Conservation (phyloP, 306 rosid species). For the Gynostemma pentaphyllum region DNA sequence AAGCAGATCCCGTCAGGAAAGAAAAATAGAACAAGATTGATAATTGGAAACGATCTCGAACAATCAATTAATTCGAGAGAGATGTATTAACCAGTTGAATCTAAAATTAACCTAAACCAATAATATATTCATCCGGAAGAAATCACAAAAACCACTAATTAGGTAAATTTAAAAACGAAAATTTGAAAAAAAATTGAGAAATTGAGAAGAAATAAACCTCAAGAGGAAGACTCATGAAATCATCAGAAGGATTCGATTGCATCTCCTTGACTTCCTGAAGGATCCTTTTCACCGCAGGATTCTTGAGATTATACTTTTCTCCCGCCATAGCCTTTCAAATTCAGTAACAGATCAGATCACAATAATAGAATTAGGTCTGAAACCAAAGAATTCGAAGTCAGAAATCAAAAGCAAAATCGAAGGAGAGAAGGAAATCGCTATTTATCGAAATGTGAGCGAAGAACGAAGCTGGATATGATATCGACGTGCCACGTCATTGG, state of each 20-base stretch:
- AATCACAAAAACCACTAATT: background rate
- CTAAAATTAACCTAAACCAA: background rate
- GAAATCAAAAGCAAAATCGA: background rate
- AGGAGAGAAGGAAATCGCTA: background rate
- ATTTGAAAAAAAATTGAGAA: background rate
- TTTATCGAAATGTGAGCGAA: background rate
- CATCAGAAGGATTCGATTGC: slow-evolving; percentile 88
- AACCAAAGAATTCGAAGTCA: background rate
- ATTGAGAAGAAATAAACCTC: slow-evolving; percentile 35
- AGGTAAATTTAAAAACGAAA: background rate
- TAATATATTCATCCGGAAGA: background rate
- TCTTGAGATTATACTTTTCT: slow-evolving; percentile 75
- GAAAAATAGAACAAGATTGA: background rate
- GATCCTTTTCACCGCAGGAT: slow-evolving; percentile 89
- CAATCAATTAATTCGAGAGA: background rate
- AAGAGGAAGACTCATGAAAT: slow-evolving; percentile 92
- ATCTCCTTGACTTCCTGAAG: slow-evolving; percentile 91
- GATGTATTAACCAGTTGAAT: background rate
- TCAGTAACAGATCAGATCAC: background rate
- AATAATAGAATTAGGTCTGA: too few species aligned
- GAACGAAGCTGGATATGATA: background rate
- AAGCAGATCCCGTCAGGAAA: background rate
- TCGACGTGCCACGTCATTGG: background rate
- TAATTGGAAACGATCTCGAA: too few species aligned
- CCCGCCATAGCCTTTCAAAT: slow-evolving; percentile 37